These are phyloP conservation scores for Pulicaria dysenterica DNA, from an alignment of 129 eudicot species.

Conservation along the genomic window DNA sequence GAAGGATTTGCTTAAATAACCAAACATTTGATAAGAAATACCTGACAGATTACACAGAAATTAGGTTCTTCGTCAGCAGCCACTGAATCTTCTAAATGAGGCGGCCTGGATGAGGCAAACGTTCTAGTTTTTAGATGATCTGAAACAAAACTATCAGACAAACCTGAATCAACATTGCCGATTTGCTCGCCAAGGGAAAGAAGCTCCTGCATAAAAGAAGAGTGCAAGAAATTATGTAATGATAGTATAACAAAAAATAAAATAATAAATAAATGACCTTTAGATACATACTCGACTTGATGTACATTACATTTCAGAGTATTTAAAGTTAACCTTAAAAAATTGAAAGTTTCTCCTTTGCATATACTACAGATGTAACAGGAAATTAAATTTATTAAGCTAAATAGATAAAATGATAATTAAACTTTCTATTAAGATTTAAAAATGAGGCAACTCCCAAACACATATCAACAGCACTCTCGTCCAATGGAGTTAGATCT, in stretches of 20 bases:
- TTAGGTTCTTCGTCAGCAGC: slow-evolving; percentile 47
- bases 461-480: neutral
- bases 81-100: slow-evolving; percentile 41
- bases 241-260: neutral
- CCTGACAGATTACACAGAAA: slow-evolving; percentile 83
- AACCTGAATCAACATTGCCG: slow-evolving; percentile 65
- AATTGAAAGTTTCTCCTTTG: neutral
- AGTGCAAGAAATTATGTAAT: neutral
- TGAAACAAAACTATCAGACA: slow-evolving; percentile 55
- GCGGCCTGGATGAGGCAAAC: slow-evolving; percentile 37
- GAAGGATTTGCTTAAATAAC: slow-evolving; percentile 21
- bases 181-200: slow-evolving; percentile 78
- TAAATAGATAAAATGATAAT: neutral
- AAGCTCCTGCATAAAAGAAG: slow-evolving; percentile 55
- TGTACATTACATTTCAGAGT: neutral
- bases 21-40: slow-evolving; percentile 28
- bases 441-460: neutral
- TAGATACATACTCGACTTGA: neutral
- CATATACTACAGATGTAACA: neutral
- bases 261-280: slow-evolving; percentile 14
- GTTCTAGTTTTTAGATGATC: slow-evolving; percentile 52
- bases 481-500: neutral
- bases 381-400: neutral
- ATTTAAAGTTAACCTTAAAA: neutral
- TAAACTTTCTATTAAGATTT: neutral